phyloP scores from a whole-genome alignment of 352 stramenopile genomes.

The Phytophthora cryptogea region DNA sequence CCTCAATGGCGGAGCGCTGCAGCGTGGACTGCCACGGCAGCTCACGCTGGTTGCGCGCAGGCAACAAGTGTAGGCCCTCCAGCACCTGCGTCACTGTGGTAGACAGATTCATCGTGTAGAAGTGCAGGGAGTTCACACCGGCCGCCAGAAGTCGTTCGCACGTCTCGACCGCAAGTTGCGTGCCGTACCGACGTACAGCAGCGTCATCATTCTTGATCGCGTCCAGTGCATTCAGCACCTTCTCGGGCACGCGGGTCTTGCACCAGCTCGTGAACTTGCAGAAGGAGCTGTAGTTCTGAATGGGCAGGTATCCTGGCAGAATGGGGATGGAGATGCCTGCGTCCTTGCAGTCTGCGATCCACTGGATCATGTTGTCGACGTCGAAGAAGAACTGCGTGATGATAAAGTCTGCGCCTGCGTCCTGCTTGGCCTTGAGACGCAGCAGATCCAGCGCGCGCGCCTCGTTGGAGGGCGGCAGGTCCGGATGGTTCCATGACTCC shows the following conservation, averaged over 20 bases:
- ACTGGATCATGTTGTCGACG: slow-evolving; percentile 95
- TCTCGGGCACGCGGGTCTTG: slow-evolving; percentile 94
- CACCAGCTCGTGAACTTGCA: slow-evolving; percentile 99
- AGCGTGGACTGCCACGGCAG: slow-evolving; percentile 77
- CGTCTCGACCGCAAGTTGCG: slow-evolving; percentile 94
- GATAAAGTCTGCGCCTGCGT: slow-evolving; percentile 98
- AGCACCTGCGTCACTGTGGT: slow-evolving; percentile 87
- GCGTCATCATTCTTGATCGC: slow-evolving; percentile 95
- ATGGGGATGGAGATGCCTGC: slow-evolving; percentile 95
- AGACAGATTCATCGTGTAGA: slow-evolving; percentile 96
- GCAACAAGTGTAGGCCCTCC: slow-evolving; percentile 69
- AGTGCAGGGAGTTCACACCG: slow-evolving; percentile 86
- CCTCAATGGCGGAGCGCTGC: slow-evolving; percentile 64
- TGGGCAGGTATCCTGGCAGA: slow-evolving; percentile 92
- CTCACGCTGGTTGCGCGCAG: slow-evolving; percentile 62
- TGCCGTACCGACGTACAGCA: slow-evolving; percentile 93
- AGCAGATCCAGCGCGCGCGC: slow-evolving; percentile 90
- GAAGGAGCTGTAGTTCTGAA: slow-evolving; percentile 96
- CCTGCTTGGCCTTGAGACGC: slow-evolving; percentile 97
- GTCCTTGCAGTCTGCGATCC: slow-evolving; percentile 93
- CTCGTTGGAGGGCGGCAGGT: slow-evolving; percentile 80
- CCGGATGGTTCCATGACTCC: slow-evolving; percentile 84
- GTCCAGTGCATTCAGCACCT: slow-evolving; percentile 74
- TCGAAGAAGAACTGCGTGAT: slow-evolving; percentile 99
- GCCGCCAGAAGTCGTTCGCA: slow-evolving; percentile 89